Evolutionary conservation across 108 stramenopile species (phyloP).

Genomic region (Nitzschia palea): DNA sequence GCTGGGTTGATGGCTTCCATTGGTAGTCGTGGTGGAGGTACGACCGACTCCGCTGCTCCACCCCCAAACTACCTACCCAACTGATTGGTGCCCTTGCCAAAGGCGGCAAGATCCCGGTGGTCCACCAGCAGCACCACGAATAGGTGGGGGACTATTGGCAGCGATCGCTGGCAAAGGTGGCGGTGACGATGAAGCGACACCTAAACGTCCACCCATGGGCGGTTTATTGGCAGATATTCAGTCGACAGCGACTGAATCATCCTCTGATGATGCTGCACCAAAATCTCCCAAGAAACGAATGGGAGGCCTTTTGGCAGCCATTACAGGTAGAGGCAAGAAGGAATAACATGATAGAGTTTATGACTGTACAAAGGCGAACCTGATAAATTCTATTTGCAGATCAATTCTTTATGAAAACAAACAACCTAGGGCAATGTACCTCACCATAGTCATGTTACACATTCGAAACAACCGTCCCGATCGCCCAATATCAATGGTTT

Average conservation of each 20-base stretch:
- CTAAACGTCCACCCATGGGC: not conserved
- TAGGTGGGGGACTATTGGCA: conserved; percentile 14
- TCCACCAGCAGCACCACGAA: not conserved
- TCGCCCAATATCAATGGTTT: no score
- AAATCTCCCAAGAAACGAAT: conserved; percentile 9
- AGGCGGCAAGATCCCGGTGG: conserved; percentile 4
- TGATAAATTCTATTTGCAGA: no score
- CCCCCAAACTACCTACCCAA: not conserved
- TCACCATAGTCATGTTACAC: no score
- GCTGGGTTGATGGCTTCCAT: conserved; percentile 14
- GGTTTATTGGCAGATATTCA: not conserved
- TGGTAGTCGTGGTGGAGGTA: not conserved
- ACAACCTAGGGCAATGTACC: no score
- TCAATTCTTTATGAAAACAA: no score
- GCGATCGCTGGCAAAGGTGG: conserved; percentile 9
- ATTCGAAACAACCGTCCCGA: no score
- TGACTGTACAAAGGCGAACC: no score
- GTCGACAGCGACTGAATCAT: not conserved
- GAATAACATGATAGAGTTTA: no score
- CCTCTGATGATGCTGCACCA: not conserved
- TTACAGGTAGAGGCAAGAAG: conserved; percentile 19
- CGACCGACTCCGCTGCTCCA: not conserved
- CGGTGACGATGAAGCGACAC: not conserved
- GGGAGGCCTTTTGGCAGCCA: conserved; percentile 12
- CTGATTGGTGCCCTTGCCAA: conserved; percentile 17